A percentile compares a stretch with the other conserved stretches of the same genome.
phyloP scores from a whole-genome alignment of 2,329 filamentous ascomycete species.

The Fusarium brevicatenulatum region DNA sequence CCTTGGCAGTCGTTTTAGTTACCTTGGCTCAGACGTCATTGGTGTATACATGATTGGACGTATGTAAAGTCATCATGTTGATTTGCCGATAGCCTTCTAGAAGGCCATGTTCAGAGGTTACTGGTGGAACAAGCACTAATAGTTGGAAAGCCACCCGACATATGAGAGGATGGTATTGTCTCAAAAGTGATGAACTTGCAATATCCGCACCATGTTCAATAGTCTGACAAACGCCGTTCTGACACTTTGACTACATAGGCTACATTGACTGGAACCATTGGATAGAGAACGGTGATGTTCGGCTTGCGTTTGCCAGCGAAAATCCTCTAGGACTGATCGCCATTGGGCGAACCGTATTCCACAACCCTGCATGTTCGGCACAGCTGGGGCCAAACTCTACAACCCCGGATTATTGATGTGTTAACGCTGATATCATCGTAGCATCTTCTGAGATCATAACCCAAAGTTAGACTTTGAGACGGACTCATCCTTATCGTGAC shows the following conservation, averaged over 20 bases:
- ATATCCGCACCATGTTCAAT: background rate
- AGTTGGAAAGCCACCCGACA: background rate
- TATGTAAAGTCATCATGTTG: background rate
- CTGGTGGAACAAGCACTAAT: background rate
- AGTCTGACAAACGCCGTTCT: background rate
- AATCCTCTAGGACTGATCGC: background rate
- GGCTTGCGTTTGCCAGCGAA: background rate
- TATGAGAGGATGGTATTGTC: background rate
- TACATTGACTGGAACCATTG: background rate
- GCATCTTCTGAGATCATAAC: constrained; percentile 24
- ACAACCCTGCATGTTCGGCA: constrained; percentile 10
- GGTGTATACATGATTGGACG: background rate
- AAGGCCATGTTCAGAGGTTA: background rate
- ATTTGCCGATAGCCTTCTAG: background rate
- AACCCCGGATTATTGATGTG: constrained; percentile 14
- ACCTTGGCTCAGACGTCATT: background rate
- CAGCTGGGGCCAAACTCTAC: constrained; percentile 1
- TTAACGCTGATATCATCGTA: constrained; percentile 33
- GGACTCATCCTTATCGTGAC: background rate
- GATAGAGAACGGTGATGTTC: background rate
- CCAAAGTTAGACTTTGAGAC: constrained; percentile 19
- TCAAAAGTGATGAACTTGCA: background rate
- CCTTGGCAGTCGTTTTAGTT: background rate
- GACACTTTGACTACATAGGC: no score
- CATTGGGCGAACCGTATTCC: constrained; percentile 24